Percentiles rank a stretch among this genome's conserved stretches.
Conservation (phyloP, 208 protist genomes). For the Crithidia thermophila region DNA sequence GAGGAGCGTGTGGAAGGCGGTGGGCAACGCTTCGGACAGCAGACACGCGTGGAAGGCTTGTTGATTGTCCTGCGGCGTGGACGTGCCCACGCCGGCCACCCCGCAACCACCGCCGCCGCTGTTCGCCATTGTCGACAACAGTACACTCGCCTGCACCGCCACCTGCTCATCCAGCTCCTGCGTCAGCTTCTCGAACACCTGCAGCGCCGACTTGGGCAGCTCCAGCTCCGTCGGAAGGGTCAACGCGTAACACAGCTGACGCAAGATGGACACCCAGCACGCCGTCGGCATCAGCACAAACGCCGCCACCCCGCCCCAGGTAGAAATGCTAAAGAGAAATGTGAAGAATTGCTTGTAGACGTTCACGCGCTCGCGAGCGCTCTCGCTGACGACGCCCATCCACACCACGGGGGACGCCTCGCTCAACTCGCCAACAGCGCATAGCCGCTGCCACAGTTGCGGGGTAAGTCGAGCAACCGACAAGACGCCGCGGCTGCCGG, state of each 20-base stretch:
- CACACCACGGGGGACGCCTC: slow-evolving; percentile 40
- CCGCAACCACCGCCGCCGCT: not conserved
- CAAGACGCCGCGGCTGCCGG: slow-evolving; percentile 29
- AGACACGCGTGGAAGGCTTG: slow-evolving; percentile 18
- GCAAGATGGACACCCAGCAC: slow-evolving; percentile 35
- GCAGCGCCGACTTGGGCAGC: slow-evolving; percentile 66
- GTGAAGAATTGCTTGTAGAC: slow-evolving; percentile 75
- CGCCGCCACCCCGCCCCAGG: slow-evolving; percentile 47
- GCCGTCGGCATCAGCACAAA: slow-evolving; percentile 43
- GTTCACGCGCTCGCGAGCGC: slow-evolving; percentile 54
- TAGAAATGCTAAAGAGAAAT: slow-evolving; percentile 51
- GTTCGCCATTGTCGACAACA: not conserved
- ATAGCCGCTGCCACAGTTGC: slow-evolving; percentile 46
- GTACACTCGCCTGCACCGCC: slow-evolving; percentile 2
- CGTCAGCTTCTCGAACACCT: slow-evolving; percentile 54
- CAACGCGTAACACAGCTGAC: slow-evolving; percentile 48
- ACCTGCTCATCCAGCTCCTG: slow-evolving; percentile 27
- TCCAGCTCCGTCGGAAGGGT: slow-evolving; percentile 61
- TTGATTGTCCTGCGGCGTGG: slow-evolving; percentile 7
- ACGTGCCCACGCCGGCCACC: not conserved
- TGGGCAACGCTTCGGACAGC: slow-evolving; percentile 29
- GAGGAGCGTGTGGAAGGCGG: slow-evolving; percentile 16
- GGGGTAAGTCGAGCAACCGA: slow-evolving; percentile 45
- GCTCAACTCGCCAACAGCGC: slow-evolving; percentile 43
- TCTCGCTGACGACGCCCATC: slow-evolving; percentile 73